Base-by-base conservation (phyloP, 176 grass and related monocot species). In the Melocanna baccifera region DNA sequence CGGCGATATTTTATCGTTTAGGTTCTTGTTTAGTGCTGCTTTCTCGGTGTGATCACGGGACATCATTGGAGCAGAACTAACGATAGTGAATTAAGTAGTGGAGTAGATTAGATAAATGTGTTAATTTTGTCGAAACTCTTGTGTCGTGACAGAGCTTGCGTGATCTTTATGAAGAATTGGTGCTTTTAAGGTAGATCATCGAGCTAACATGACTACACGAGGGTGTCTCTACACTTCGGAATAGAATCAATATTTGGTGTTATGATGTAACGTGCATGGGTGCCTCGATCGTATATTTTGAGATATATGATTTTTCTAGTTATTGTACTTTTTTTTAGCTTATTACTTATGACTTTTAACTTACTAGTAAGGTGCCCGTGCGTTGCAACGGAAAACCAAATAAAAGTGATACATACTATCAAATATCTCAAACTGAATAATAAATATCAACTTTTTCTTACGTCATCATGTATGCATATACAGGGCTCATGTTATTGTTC, bases 111-210 rank as follows among this genome's bases (percentile, higher is more conserved):
- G 57, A 32, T 34, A 48, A 61, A 34, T 47, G 12, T 0, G 70
- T 32, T 12, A 15, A 3, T 11, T 23, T 71, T 62, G 41, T 29
- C 40, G n/a, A 81, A 57, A 42, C 9, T 30, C 55, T 4, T 70
- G 67, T 68, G 78, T 69, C 79, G 13, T 51, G 62, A 23, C 36
- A 40, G n/a, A 43, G 48, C 65, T 13, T 4, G 37, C 67, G 41
- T 41, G 66, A 80, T 74, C 82, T 59, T 23, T 30, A 50, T 5
- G 30, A 62, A 53, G 43, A 82, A 75, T 56, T 50, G 22, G 13
- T 48, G 70, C 63, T n/a, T 81, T 89, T 81, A 41, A 81, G 62
- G 77, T 69, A 18, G 53, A 25, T 30, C 56, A 12, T 62, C 20
- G 20, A 68, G 74, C 64, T 37, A 67, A 87, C 50, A 84, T 77